These are phyloP conservation scores for Marasmius tenuissimus DNA, from an alignment of 1,284 basidiomycete genomes.

Conservation along the genomic window DNA sequence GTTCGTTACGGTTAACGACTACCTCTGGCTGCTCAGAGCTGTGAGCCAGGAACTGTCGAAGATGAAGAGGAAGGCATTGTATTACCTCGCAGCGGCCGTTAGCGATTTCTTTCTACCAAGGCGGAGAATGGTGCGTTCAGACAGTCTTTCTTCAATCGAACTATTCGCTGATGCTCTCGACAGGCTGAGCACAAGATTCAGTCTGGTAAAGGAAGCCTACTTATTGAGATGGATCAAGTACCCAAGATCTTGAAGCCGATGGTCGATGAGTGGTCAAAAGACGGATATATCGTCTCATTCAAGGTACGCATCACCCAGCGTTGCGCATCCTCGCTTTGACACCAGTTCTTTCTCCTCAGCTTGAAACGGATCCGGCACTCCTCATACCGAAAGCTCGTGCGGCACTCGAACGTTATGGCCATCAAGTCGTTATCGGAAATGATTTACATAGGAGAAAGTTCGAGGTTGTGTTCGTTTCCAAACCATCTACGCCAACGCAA, in stretches of 20 bases:
- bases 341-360: conserved; percentile 43
- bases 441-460: conserved; percentile 87
- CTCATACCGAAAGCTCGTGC: conserved; percentile 89
- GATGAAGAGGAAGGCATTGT: conserved; percentile 78
- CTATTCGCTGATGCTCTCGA: neutral
- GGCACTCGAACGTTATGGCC: conserved; percentile 91
- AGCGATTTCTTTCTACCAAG: conserved; percentile 96
- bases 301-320: conserved; percentile 60
- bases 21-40: conserved; percentile 88
- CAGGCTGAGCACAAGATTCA: conserved; percentile 99
- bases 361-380: conserved; percentile 87
- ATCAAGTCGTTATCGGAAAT: conserved; percentile 97
- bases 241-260: conserved; percentile 94
- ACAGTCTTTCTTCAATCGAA: neutral
- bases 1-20: conserved; percentile 96
- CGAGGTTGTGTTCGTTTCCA: conserved; percentile 86
- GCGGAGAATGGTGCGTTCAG: conserved; percentile 75
- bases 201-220: conserved; percentile 88
- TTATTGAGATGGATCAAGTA: conserved; percentile 98
- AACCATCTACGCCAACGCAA: conserved; percentile 10
- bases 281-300: conserved; percentile 95
- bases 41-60: conserved; percentile 73
- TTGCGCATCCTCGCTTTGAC: neutral
- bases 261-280: conserved; percentile 91
- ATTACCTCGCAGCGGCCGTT: conserved; percentile 97